phyloP scores from a whole-genome alignment of 2,329 filamentous ascomycete species.

The Pseudocercospora pini-densiflorae region DNA sequence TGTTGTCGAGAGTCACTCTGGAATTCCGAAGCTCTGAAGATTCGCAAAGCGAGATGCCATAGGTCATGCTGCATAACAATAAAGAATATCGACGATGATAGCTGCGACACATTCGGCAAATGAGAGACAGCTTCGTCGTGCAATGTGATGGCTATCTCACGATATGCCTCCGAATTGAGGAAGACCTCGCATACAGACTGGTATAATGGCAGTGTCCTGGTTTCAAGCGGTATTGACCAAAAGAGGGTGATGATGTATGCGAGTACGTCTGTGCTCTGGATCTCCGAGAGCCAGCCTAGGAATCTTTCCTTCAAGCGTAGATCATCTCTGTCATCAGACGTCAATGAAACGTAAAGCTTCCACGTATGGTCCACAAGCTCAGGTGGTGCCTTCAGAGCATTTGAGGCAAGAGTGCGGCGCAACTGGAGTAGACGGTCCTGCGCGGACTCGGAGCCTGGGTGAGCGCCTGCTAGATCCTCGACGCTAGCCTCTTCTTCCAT shows the following conservation, averaged over 20 bases:
- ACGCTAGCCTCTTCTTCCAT: background rate
- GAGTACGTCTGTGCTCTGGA: constrained; percentile 24
- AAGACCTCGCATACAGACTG: constrained; percentile 26
- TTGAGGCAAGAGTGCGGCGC: constrained; percentile 13
- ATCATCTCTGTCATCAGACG: constrained; percentile 28
- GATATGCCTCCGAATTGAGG: constrained; percentile 21
- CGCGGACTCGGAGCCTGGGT: background rate
- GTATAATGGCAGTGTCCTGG: constrained; percentile 31
- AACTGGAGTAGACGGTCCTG: background rate
- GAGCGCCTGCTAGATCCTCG: background rate
- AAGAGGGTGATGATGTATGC: constrained; percentile 33
- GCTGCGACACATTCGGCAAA: constrained; percentile 24
- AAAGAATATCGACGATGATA: constrained; percentile 13
- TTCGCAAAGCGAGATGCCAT: background rate
- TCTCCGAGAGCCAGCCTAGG: constrained; percentile 33
- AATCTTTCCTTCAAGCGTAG: constrained; percentile 32
- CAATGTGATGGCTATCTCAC: constrained; percentile 17
- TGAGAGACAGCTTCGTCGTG: constrained; percentile 36
- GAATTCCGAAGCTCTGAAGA: background rate
- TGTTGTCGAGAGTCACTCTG: background rate
- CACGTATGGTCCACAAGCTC: constrained; percentile 34
- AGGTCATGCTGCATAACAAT: background rate
- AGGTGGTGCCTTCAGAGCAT: background rate
- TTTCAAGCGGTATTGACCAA: constrained; percentile 28
- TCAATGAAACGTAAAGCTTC: constrained; percentile 43